Evolutionary conservation across 2,329 filamentous ascomycete species (phyloP).

Genomic region (Arthrinium puccinioides): DNA sequence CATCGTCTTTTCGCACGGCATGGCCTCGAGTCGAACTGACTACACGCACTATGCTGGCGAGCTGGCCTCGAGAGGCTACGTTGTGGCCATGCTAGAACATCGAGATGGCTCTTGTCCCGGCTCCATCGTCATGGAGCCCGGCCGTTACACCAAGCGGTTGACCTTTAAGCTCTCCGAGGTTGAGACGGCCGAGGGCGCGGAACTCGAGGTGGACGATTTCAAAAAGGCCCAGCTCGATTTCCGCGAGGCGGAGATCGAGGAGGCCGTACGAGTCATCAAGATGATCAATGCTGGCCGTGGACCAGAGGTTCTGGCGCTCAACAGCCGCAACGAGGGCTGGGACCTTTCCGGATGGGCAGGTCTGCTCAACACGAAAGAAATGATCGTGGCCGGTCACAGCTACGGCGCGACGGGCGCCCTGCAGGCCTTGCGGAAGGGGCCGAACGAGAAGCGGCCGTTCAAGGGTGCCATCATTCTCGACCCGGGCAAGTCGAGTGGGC

Average conservation of each 20-base stretch:
- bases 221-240: constrained; percentile 41
- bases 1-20: constrained; percentile 45
- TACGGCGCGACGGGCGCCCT: constrained; percentile 60
- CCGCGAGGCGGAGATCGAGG: constrained; percentile 42
- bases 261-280: constrained; percentile 32
- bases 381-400: constrained; percentile 56
- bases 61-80: constrained; percentile 39
- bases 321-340: constrained; percentile 38
- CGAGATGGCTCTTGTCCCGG: constrained; percentile 44
- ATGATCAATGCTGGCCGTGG: constrained; percentile 33
- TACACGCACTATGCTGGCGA: constrained; percentile 45
- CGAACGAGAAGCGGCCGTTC: constrained; percentile 35
- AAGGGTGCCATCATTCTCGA: constrained; percentile 55
- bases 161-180: constrained; percentile 30
- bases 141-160: constrained; percentile 22
- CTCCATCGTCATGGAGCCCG: constrained; percentile 26
- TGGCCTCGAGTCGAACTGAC: constrained; percentile 41
- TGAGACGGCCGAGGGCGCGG: constrained; percentile 19
- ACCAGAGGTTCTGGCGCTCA: constrained; percentile 26
- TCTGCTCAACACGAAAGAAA: constrained; percentile 45
- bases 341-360: constrained; percentile 41
- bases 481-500: constrained; percentile 58
- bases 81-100: constrained; percentile 44
- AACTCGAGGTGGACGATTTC: constrained; percentile 23
- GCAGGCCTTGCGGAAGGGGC: constrained; percentile 47